Evolutionary conservation across 345 rosid species (phyloP), one percentile per base, ranked within the genome.

Genomic region (Zanthoxylum bungeanum): DNA sequence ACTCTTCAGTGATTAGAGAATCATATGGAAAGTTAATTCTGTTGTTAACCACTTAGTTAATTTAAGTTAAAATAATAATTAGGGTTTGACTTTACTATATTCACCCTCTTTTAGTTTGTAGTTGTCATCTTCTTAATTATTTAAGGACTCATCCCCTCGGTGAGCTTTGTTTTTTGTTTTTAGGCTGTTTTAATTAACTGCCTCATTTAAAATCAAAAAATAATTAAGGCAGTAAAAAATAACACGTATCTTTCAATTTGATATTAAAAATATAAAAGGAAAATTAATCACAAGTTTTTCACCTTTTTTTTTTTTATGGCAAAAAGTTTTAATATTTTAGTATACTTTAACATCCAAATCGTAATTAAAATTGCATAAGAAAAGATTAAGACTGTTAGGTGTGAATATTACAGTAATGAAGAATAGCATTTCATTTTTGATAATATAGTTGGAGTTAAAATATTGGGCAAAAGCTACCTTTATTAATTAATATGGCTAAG

Each of bases 361-460:
- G 19, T 4, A 36, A 22, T 51, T 22, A 36, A 47, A n/a, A 49
- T 21, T 66, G 24, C 11, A 9, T 8, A 25, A 16, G 4, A 14
- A 56, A 24, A 24, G 0, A 31, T 56, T 30, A 30, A 0, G 71
- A 58, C 60, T 40, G 34, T 66, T 73, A 58, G 72, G 77, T 73
- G 46, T 10, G n/a, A 44, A 14, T 44, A 66, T 28, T 53, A 62
- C 56, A 30, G 36, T 64, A 19, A 16, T 6, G 46, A 33, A 49
- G 66, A 73, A 66, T 19, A 36, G 39, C 30, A 47, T 65, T 57
- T 66, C 24, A 11, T 58, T 34, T 73, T 73, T 73, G 49, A 63
- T 30, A 9, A 28, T 62, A 11, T 22, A 2, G 36, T 28, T 37
- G 24, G 6, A 39, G 46, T n/a, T 17, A 31, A 53, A 62, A 14